A percentile compares a stretch with the other conserved stretches of the same genome.
Evolutionary conservation across 306 rosid species (phyloP).

Genomic region (Betula pendula): DNA sequence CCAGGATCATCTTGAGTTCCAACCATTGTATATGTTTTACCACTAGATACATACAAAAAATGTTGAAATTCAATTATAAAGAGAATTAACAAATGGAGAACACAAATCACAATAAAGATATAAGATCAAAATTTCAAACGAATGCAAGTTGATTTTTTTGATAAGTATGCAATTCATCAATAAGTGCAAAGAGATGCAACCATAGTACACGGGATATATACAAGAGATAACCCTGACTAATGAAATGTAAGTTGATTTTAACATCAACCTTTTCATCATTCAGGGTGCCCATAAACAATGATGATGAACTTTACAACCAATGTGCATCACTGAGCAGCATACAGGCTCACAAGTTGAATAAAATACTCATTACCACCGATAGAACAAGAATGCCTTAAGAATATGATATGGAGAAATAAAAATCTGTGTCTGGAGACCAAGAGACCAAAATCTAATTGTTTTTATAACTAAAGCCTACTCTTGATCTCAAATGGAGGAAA

Average conservation of each 20-base stretch:
- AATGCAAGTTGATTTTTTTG: background rate
- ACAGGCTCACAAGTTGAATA: background rate
- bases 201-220: no score
- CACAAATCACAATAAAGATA: constrained; percentile 12
- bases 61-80: background rate
- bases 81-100: constrained; percentile 7
- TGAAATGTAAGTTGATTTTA: background rate
- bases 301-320: background rate
- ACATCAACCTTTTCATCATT: background rate
- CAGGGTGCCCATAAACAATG: background rate
- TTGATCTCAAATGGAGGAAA: background rate
- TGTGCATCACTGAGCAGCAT: background rate
- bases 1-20: constrained; percentile 69
- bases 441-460: background rate
- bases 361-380: background rate
- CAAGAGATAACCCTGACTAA: no score
- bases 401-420: background rate
- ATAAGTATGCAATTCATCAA: no score
- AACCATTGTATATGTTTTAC: constrained; percentile 67
- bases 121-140: background rate
- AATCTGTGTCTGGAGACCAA: background rate
- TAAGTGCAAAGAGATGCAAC: no score
- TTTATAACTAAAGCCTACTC: background rate
- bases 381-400: background rate
- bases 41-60: constrained; percentile 34